Percentiles rank a stretch among this genome's conserved stretches.
Conservation (phyloP, 176 grass and related monocot species). For the Luzula sylvatica region DNA sequence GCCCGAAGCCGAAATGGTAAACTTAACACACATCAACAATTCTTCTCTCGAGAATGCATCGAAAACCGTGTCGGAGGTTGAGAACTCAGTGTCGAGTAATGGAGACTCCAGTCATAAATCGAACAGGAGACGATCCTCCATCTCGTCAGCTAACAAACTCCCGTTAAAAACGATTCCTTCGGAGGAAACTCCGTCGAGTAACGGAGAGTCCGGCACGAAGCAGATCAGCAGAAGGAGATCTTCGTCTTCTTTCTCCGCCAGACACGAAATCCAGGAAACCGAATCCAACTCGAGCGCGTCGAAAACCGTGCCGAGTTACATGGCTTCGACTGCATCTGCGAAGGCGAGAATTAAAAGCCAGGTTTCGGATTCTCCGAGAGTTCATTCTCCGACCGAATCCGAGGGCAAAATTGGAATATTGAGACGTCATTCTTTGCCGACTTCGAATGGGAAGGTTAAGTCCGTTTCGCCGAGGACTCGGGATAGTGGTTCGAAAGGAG, state of each 20-base stretch:
- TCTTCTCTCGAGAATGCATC: not conserved
- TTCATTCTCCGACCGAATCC: conserved; percentile 25
- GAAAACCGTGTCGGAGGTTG: not conserved
- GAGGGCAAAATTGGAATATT: conserved; percentile 15
- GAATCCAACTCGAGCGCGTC: conserved; percentile 5
- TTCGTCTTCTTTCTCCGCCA: conserved; percentile 50
- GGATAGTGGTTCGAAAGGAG: conserved; percentile 7
- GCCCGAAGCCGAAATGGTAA: conserved; percentile 14
- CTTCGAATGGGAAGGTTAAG: conserved; percentile 25
- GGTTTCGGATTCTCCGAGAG: conserved; percentile 23
- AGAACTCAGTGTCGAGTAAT: not conserved
- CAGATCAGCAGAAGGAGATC: conserved; percentile 3
- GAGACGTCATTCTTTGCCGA: conserved; percentile 32
- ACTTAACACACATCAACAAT: not conserved
- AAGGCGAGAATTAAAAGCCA: conserved; percentile 34
- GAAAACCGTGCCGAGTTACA: conserved; percentile 22
- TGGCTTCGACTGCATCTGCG: conserved; percentile 33
- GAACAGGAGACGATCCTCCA: no score
- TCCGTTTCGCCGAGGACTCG: conserved; percentile 24
- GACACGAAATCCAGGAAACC: conserved; percentile 53
- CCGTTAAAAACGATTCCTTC: no score
- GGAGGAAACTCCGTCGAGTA: not conserved
- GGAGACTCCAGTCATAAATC: no score
- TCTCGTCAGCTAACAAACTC: no score
- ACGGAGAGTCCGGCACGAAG: not conserved